Evolutionary conservation across 2,329 filamentous ascomycete genomes (phyloP), one percentile per base, ranked within the genome.

Genomic region (Fusarium nanum): DNA sequence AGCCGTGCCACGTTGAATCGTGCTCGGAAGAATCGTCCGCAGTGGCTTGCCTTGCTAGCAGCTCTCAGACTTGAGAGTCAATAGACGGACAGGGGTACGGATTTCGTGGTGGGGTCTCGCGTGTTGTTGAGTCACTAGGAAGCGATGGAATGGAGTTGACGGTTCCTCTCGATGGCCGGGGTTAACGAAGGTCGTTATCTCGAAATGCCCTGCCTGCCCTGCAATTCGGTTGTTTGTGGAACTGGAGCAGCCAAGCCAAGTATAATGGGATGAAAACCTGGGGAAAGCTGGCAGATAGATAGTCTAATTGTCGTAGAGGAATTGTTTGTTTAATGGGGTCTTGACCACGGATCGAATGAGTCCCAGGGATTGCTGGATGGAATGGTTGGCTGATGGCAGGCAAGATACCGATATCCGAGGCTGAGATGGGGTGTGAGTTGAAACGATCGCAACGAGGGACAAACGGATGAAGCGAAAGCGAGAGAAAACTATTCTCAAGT

Each of bases 1-100:
- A 63, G 61, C 61, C 61, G 61, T 70, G 65, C 68, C 61, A 71
- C 68, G 64, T 69, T 60, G 56, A 71, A 53, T 53, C 37, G 49
- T 56, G 53, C 40, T 69, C 60, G 50, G 58, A 56, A 50, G 49
- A 56, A 68, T 69, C 56, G 64, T 63, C 68, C 37, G 52, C 46
- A 56, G 68, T 72, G 68, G 68, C 68, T 69, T 72, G 59, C 40
- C n/a, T 47, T 71, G 28, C 50, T 37, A 37, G 34, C 18, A 37
- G 34, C 34, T 37, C 34, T 71, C 34, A 48, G 55, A 41, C 56
- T 59, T 28, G 18, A 13, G 28, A 48, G 42, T 68, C 40, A 42
- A 28, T 56, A 49, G 56, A 55, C 32, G 41, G 28, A 62, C 63
- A 60, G 60, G 68, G 64, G 59, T 53, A 44, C 55, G 40, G 49